These are phyloP conservation scores for Hymenoscyphus occultus DNA, from an alignment of 2,329 filamentous ascomycete genomes.

Conservation along the genomic window DNA sequence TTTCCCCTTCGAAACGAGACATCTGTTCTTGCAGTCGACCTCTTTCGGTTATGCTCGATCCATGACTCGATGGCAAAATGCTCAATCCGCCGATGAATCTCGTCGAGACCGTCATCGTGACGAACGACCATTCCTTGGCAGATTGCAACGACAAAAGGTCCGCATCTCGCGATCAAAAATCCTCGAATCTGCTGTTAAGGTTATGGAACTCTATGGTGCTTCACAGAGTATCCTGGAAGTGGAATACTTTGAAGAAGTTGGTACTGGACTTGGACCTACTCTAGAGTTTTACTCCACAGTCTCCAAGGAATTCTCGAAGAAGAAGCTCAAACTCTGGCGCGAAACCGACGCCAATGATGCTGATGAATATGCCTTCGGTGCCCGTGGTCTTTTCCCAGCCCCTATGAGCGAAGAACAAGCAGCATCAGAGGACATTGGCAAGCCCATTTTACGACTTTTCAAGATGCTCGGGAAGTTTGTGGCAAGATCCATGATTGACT, in stretches of 20 bases:
- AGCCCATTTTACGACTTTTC: slow-evolving; percentile 84
- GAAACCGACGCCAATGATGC: slow-evolving; percentile 74
- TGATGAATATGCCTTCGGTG: slow-evolving; percentile 81
- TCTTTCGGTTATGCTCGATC: slow-evolving; percentile 97
- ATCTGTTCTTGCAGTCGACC: slow-evolving; percentile 95
- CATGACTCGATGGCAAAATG: slow-evolving; percentile 96
- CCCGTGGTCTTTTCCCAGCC: slow-evolving; percentile 83
- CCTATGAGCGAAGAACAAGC: slow-evolving; percentile 77
- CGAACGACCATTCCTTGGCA: slow-evolving; percentile 85
- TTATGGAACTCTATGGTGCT: slow-evolving; percentile 98
- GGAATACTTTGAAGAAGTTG: slow-evolving; percentile 98
- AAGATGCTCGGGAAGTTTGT: slow-evolving; percentile 96
- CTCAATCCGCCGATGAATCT: slow-evolving; percentile 76
- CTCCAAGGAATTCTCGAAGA: slow-evolving; percentile 95
- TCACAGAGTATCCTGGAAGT: slow-evolving; percentile 95
- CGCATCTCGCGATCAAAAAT: slow-evolving; percentile 93
- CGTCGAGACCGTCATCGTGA: slow-evolving; percentile 80
- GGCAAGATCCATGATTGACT: slow-evolving; percentile 96
- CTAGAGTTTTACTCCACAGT: slow-evolving; percentile 98
- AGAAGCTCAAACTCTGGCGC: slow-evolving; percentile 94
- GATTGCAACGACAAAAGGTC: slow-evolving; percentile 95
- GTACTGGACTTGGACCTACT: slow-evolving; percentile 90
- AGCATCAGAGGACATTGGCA: slow-evolving; percentile 70
- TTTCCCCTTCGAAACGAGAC: slow-evolving; percentile 95
- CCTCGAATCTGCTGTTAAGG: slow-evolving; percentile 92